phyloP scores from a whole-genome alignment of 805 yeast genomes.

The Kluyveromyces wickerhamii region DNA sequence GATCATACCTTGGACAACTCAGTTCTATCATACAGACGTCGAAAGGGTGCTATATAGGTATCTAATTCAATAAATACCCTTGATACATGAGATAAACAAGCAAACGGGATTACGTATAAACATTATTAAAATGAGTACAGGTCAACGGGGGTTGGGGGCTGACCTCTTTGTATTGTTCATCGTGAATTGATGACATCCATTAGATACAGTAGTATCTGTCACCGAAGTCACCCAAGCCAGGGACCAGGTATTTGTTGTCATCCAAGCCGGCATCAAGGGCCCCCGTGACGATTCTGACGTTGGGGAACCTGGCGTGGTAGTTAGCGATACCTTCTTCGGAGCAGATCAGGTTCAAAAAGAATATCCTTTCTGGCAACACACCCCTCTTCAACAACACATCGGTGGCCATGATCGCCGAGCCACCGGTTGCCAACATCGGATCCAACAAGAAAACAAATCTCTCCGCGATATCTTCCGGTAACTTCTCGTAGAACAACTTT shows the following conservation, averaged over 20 bases:
- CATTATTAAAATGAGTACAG: too few relatives aligned
- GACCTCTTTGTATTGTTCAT: too few relatives aligned
- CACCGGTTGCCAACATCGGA: conserved; percentile 99
- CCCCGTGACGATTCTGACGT: conserved; percentile 85
- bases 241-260: conserved; percentile 76
- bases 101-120: too few relatives aligned
- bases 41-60: too few relatives aligned
- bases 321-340: conserved; percentile 88
- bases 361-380: conserved; percentile 77
- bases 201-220: conserved; percentile 92
- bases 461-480: conserved; percentile 85
- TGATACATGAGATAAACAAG: too few relatives aligned
- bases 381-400: conserved; percentile 84
- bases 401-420: conserved; percentile 95
- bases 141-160: too few relatives aligned
- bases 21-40: too few relatives aligned
- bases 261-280: conserved; percentile 83
- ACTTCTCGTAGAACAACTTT: conserved; percentile 82
- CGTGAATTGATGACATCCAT: too few relatives aligned
- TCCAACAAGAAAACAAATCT: conserved; percentile 88
- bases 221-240: conserved; percentile 97
- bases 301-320: conserved; percentile 73
- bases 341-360: conserved; percentile 85
- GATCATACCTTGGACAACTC: too few relatives aligned
- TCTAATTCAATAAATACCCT: too few relatives aligned